phyloP scores from a whole-genome alignment of 1,139 yeast genomes.

The Hanseniaspora uvarum region DNA sequence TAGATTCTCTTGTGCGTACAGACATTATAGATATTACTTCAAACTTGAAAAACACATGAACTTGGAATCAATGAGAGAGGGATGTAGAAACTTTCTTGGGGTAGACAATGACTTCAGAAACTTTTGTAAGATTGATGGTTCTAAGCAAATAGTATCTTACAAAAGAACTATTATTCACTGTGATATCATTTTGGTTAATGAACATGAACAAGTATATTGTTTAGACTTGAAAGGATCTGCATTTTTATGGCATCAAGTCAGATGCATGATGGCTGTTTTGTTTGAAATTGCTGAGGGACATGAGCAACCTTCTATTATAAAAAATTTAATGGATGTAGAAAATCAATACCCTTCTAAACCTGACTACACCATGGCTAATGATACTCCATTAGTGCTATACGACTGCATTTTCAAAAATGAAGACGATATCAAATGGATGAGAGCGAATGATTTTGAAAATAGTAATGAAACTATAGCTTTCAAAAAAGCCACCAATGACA shows the following conservation, averaged over 20 bases:
- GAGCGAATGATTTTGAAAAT: conserved; percentile 25
- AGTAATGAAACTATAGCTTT: conserved; percentile 19
- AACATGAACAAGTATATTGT: conserved; percentile 40
- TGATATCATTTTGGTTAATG: conserved; percentile 37
- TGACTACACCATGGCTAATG: conserved; percentile 79
- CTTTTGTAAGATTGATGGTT: conserved; percentile 87
- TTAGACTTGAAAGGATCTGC: conserved; percentile 82
- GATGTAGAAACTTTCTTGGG: conserved; percentile 53
- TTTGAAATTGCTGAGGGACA: conserved; percentile 69
- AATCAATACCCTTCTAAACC: conserved; percentile 57
- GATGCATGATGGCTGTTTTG: conserved; percentile 84
- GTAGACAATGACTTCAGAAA: conserved; percentile 90
- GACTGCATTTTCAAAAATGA: conserved; percentile 58
- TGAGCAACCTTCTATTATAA: conserved; percentile 52
- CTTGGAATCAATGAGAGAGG: conserved; percentile 47
- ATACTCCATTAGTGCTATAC: conserved; percentile 76
- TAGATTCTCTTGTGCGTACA: conserved; percentile 69
- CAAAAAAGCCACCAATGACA: conserved; percentile 21
- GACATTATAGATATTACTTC: conserved; percentile 83
- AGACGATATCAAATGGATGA: conserved; percentile 56
- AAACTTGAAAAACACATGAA: conserved; percentile 42
- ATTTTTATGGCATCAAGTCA: conserved; percentile 94
- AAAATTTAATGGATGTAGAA: conserved; percentile 48
- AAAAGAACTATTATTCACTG: conserved; percentile 48
- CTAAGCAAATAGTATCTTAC: conserved; percentile 79